These are phyloP conservation scores for Petasospora rhodanensis DNA, from an alignment of 1,139 yeast genomes.

Conservation along the genomic window DNA sequence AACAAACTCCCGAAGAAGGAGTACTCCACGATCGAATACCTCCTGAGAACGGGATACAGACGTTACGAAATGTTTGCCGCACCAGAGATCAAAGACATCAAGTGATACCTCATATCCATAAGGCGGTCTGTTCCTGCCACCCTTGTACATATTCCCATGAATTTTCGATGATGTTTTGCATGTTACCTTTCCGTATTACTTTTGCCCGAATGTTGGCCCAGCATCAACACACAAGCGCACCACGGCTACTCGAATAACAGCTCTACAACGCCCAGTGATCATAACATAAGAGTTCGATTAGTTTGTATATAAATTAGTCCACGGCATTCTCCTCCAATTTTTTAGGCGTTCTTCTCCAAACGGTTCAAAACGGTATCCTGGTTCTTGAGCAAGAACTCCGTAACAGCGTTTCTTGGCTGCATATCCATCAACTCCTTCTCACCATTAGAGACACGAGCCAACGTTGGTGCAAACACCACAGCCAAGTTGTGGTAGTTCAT, in stretches of 20 bases:
- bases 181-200: no score
- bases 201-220: no score
- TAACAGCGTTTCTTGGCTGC: constrained; percentile 74
- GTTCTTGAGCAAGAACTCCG: constrained; percentile 69
- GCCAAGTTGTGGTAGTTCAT: constrained; percentile 84
- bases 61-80: constrained; percentile 69
- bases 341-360: no score
- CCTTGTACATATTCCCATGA: background rate
- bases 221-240: no score
- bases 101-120: constrained; percentile 6
- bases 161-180: no score
- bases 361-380: constrained; percentile 37
- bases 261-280: no score
- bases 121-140: no score
- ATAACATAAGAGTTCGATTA: no score
- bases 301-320: no score
- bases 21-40: constrained; percentile 81
- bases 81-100: constrained; percentile 61
- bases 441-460: constrained; percentile 76
- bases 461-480: constrained; percentile 93
- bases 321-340: no score
- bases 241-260: no score
- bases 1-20: constrained; percentile 65
- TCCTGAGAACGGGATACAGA: constrained; percentile 71
- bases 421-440: constrained; percentile 84